Conservation (phyloP, 352 stramenopile species). For the Phytopythium montanum region DNA sequence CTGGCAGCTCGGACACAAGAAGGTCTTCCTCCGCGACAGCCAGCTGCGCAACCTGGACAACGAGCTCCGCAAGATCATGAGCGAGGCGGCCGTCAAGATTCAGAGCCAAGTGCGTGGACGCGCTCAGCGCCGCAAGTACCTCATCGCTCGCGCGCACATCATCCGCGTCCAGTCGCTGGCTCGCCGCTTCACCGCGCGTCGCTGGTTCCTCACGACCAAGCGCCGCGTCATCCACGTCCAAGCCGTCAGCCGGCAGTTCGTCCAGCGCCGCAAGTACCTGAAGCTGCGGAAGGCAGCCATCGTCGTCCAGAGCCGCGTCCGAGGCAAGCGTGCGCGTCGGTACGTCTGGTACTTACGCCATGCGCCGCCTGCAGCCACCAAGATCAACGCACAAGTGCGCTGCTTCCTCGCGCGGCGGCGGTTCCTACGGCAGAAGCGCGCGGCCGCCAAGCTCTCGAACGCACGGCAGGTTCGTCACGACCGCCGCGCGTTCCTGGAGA, state of each 20-base stretch:
- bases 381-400: constrained; percentile 74
- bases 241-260: constrained; percentile 63
- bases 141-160: constrained; percentile 49
- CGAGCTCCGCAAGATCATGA: constrained; percentile 82
- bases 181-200: constrained; percentile 65
- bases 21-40: constrained; percentile 85
- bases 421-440: constrained; percentile 65
- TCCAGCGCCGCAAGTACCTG: constrained; percentile 69
- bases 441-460: constrained; percentile 69
- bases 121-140: constrained; percentile 65
- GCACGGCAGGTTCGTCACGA: constrained; percentile 64
- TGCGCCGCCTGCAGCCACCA: constrained; percentile 67
- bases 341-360: constrained; percentile 72
- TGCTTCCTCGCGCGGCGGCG: constrained; percentile 60
- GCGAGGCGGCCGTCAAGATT: constrained; percentile 68
- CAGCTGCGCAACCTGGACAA: constrained; percentile 82
- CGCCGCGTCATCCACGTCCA: constrained; percentile 66
- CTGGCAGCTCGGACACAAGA: constrained; percentile 88
- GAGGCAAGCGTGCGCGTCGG: constrained; percentile 67
- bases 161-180: constrained; percentile 65
- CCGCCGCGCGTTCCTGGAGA: constrained; percentile 57
- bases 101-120: constrained; percentile 74
- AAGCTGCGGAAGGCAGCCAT: constrained; percentile 61
- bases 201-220: constrained; percentile 45
- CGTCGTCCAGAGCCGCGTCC: constrained; percentile 64